Base-by-base conservation (phyloP, 176 grass and related monocot genomes). In the Paspalum notatum region DNA sequence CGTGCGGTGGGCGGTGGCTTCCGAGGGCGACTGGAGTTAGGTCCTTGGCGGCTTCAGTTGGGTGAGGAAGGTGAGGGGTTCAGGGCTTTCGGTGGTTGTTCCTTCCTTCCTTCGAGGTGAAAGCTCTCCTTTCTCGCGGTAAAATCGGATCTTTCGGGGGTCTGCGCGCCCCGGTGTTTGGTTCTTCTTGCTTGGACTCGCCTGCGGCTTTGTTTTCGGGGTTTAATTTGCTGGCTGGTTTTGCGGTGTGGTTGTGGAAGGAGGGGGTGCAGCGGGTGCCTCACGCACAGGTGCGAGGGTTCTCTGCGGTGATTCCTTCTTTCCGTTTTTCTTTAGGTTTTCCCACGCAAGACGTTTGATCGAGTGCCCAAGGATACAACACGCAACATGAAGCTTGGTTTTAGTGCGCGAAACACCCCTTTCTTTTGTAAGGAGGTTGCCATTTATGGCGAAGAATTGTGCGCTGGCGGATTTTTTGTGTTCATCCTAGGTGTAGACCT, bases 81-180 rank as follows among this genome's bases (percentile, higher is more conserved):
- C 46, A 18, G 77, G 66, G 72, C 66, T 82, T 86, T 78, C 50
- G 32, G 83, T 76, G 66, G 78, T 12, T 85, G 58, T 74, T 79
- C 22, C 79, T 78, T 74, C 11, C 46, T 50, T 51, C 22, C 22
- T 62, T 53, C 71, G 37, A 76, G 59, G 58, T 73, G 72, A 85
- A 76, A 66, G 64, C 70, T 54, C 8, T 78, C 79, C 72, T 78
- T 77, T 72, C 72, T 42, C 72, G 43, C 43, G 22, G 83, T 74
- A 57, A 78, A 82, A 45, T 66, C 27, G 73, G 49, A 77, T 86
- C 73, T 67, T 63, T 49, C n/a, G 61, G 62, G 71, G 57, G 27
- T 70, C 80, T 25, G 77, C 55, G 71, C 47, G 54, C 57, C 39
- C 8, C 10, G 7, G 72, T 56, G 57, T 49, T 73, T 17, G 41